Percentiles rank a stretch among this genome's conserved stretches.
Conservation (phyloP, 106 monocot species). For the Amphibolis antarctica region DNA sequence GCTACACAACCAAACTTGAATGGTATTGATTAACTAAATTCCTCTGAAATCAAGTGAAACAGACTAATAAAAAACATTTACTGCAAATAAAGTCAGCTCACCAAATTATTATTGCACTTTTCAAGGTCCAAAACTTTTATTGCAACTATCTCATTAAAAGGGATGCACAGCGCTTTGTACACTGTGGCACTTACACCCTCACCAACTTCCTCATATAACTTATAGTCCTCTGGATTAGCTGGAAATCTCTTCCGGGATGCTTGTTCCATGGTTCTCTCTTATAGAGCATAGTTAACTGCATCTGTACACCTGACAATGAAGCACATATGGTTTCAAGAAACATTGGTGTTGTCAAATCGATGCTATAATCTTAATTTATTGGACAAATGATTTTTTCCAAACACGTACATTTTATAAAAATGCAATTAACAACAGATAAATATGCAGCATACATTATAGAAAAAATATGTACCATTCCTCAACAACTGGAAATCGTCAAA, state of each 20-base stretch:
- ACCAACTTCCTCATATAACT: slow-evolving; percentile 86
- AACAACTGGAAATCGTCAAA: too few species aligned
- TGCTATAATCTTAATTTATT: too few species aligned
- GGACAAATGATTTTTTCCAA: too few species aligned
- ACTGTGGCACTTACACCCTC: slow-evolving; percentile 94
- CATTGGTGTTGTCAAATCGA: too few species aligned
- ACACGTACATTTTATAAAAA: too few species aligned
- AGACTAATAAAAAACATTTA: background rate
- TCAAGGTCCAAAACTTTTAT: slow-evolving; percentile 94
- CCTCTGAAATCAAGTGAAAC: background rate
- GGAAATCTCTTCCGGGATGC: slow-evolving; percentile 48
- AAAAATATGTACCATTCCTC: too few species aligned
- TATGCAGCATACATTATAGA: too few species aligned
- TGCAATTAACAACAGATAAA: too few species aligned
- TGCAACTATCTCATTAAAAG: slow-evolving; percentile 72
- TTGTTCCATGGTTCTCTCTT: slow-evolving; percentile 42
- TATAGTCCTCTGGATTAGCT: slow-evolving; percentile 53
- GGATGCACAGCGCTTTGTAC: slow-evolving; percentile 74
- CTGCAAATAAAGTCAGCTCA: slow-evolving; percentile 20
- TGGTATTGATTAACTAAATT: too few species aligned
- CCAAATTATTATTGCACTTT: slow-evolving; percentile 89
- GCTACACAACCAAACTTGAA: too few species aligned
- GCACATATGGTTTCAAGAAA: background rate
- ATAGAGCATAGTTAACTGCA: slow-evolving; percentile 29
- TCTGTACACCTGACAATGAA: slow-evolving; percentile 5